Evolutionary conservation across 2,329 filamentous ascomycete genomes (phyloP).

Genomic region (Penicillium corylophilum): DNA sequence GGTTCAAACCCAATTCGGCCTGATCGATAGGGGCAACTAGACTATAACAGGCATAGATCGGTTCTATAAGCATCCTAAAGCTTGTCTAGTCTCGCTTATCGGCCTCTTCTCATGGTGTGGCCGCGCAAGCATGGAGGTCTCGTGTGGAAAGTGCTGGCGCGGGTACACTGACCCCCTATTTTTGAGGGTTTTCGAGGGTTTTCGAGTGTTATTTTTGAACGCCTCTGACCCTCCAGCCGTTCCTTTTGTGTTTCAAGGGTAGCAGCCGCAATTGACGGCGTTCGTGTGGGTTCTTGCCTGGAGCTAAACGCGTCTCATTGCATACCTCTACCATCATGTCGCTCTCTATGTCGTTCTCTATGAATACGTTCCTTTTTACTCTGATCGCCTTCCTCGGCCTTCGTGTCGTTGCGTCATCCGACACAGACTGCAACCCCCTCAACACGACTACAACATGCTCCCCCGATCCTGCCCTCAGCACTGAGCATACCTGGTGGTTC

Average conservation of each 20-base stretch:
- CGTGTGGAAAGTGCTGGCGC: neutral
- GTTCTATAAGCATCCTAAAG: neutral
- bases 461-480: constrained; percentile 67
- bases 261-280: neutral
- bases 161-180: neutral
- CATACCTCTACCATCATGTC: neutral
- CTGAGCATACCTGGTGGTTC: constrained; percentile 61
- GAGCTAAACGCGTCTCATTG: neutral
- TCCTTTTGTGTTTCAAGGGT: neutral
- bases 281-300: neutral
- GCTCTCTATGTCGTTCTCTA: neutral
- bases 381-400: neutral
- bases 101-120: neutral
- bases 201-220: neutral
- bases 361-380: neutral
- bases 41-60: neutral
- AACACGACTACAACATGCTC: constrained; percentile 58
- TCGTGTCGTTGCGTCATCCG: neutral
- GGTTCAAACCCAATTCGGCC: neutral
- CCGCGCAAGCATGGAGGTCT: neutral
- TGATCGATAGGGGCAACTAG: neutral
- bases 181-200: neutral
- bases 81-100: neutral
- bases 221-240: neutral
- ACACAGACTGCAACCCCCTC: constrained; percentile 73